These are phyloP conservation scores for Astragalus glycyphyllos DNA, from an alignment of 306 rosid genomes.

Conservation along the genomic window DNA sequence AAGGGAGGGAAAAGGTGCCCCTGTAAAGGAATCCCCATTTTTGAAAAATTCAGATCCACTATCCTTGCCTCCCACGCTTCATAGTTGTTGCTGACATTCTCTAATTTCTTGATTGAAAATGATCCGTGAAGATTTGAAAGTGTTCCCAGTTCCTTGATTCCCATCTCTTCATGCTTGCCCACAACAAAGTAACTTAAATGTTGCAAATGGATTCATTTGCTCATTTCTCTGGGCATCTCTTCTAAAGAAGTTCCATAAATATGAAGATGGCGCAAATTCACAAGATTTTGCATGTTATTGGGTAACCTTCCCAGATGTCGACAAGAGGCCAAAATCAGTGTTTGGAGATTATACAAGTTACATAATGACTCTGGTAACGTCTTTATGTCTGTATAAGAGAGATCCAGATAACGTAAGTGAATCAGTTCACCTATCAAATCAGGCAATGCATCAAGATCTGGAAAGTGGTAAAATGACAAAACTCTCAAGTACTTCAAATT, in stretches of 20 bases:
- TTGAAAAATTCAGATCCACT: neutral
- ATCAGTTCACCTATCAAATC: neutral
- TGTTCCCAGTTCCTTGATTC: neutral
- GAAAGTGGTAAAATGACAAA: neutral
- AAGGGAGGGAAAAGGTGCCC: too few species aligned
- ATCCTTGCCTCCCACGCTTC: neutral
- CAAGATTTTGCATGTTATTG: slow-evolving; percentile 16
- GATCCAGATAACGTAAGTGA: slow-evolving; percentile 13
- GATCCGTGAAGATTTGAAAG: slow-evolving; percentile 21
- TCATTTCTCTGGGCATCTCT: slow-evolving; percentile 29
- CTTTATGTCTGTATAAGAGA: neutral
- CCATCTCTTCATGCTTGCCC: neutral
- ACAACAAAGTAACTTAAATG: neutral
- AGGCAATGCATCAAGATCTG: neutral
- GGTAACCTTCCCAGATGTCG: rapidly evolving
- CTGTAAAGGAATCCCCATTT: neutral
- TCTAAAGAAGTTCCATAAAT: neutral
- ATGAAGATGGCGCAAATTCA: neutral
- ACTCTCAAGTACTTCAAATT: slow-evolving; percentile 4
- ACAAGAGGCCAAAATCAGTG: neutral
- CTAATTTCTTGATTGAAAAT: neutral
- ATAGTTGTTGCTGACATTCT: neutral
- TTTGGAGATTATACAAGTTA: slow-evolving; percentile 17
- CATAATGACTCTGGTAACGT: slow-evolving; percentile 11
- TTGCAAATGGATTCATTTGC: neutral